Base-by-base conservation (phyloP, 2,329 filamentous ascomycete species). In the Triangularia verruculosa region DNA sequence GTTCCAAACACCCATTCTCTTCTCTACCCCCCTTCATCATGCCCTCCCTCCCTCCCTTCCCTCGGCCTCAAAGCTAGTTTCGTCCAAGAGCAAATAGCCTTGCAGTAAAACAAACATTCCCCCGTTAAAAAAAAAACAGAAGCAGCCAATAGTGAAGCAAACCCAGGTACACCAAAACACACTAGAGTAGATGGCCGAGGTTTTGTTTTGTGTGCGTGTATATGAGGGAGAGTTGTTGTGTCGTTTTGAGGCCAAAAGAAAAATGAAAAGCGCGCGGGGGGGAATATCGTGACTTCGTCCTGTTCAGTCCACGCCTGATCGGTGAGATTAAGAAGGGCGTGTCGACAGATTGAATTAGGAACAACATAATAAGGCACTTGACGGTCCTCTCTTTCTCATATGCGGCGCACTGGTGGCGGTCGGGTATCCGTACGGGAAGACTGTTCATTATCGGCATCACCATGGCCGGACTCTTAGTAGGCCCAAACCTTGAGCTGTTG, bases 401-500 rank as follows among this genome's bases (percentile, higher is more conserved):
- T 64, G 67, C 63, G 69, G 69, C 69, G 62, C 59, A 59, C 52
- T 63, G 57, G 60, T 6, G 56, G 32, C 57, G 61, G 66, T 70
- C 63, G 71, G 71, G 68, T 72, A 71, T 71, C 69, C 70, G 69
- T 69, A 66, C 56, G 39, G 66, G 58, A 61, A 62, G 67, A 69
- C 66, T 61, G 59, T 70, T 47, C 66, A 61, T 72, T 20, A 61
- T 67, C 66, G 60, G 66, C 68, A 68, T 71, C 66, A 64, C 4
- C 51, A 30, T 52, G 57, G 39, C n/a, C 20, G 39, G 63, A 58
- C 63, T 39, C 70, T 79, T 89, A 91, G 81, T 90, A 92, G 68
- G 91, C 91, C 91, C 91, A 94, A 77, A 94, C 88, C 86, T 93
- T 93, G 78, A 94, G 89, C 91, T 93, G 68, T 54, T 47, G 57